Conservation (phyloP, 129 eudicot genomes). For the Pulicaria dysenterica region DNA sequence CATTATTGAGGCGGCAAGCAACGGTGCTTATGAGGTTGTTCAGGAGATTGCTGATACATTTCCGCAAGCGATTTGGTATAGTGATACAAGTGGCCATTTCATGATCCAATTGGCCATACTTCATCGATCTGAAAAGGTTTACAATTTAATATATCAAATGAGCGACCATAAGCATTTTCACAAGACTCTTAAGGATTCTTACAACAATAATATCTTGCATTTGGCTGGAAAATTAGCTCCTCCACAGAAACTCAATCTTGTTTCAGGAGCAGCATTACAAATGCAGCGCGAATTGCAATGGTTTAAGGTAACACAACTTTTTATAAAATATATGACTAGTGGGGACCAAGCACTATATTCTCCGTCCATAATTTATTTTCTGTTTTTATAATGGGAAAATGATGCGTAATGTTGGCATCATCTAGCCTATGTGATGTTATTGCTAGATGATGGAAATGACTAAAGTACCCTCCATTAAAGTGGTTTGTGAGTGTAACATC, state of each 20-base stretch:
- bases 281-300: constrained; percentile 55
- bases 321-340: no score
- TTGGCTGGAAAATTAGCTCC: constrained; percentile 48
- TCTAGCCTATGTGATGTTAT: no score
- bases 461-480: no score
- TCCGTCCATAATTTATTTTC: neutral
- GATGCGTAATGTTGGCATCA: no score
- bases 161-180: constrained; percentile 39
- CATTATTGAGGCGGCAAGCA: constrained; percentile 40
- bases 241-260: constrained; percentile 41
- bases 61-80: constrained; percentile 51
- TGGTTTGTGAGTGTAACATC: no score
- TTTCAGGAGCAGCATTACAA: constrained; percentile 54
- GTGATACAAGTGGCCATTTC: constrained; percentile 34
- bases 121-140: constrained; percentile 46
- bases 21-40: constrained; percentile 48
- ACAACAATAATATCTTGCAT: constrained; percentile 44
- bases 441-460: no score
- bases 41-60: constrained; percentile 45
- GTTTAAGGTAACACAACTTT: constrained; percentile 41
- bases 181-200: constrained; percentile 35
- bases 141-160: constrained; percentile 43
- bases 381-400: no score
- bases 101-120: constrained; percentile 44
- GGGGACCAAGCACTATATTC: no score